Base-by-base conservation (phyloP, 2,329 filamentous ascomycete species). In the Alternaria atra region DNA sequence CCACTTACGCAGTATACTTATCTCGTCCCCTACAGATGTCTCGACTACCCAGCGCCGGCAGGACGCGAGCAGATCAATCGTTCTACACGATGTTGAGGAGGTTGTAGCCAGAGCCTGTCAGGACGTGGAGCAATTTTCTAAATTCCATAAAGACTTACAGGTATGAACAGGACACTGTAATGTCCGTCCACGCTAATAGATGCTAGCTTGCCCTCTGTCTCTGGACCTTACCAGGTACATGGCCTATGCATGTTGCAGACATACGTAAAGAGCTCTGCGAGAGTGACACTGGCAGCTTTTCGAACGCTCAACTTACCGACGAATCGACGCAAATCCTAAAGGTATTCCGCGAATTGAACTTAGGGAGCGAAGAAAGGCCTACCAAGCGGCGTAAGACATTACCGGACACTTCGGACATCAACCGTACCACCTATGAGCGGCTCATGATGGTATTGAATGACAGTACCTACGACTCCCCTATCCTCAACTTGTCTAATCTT, bases 191-290 rank as follows among this genome's bases (percentile, higher is more conserved):
- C 10, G 39, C 62, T 71, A 34, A 74, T 34, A n/a, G 15, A 9
- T 4, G 5, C 7, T 48, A 79, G 76, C 66, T 76, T 51, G 68
- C 73, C 4, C 60, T 79, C 13, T 77, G 75, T 56, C 62, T 79
- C 34, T 79, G 75, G 75, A 77, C 72, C 1, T 58, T 61, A 6
- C 67, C 69, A 13, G 70, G 65, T 46, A 40, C 61, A 25, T 76
- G 75, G 75, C 68, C 74, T 17, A 40, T 55, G 13, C 64, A 69
- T 15, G 60, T 76, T 8, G 55, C 65, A 23, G 64, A 66, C 13
- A 37, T 75, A 10, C 70, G 73, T 7, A 58, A 62, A 37, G 63
- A 63, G 13, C 63, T 79, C 10, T 72, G 64, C 40, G 63, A 67
- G 6, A 63, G 70, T 51, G 60, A 56, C 2, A 55, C 60, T 8